phyloP scores from a whole-genome alignment of 2,329 filamentous ascomycete species.

The Esteya vermicola region DNA sequence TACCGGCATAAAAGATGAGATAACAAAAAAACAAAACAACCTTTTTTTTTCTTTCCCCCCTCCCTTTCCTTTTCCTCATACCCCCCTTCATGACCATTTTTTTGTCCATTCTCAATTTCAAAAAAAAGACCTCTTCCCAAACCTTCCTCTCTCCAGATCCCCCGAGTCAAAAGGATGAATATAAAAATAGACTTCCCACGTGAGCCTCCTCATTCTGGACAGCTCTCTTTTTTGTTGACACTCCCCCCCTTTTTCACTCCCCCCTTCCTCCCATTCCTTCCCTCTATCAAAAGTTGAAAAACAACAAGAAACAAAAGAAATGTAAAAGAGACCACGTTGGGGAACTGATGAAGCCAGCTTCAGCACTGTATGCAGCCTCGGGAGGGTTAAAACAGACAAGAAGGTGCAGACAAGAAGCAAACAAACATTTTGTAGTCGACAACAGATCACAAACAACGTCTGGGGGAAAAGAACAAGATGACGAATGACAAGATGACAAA shows the following conservation, averaged over 20 bases:
- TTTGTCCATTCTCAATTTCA: too few relatives aligned
- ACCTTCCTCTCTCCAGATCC: not conserved
- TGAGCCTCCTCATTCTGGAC: too few relatives aligned
- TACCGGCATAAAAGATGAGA: too few relatives aligned
- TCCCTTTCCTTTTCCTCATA: not conserved
- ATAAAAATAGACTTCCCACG: too few relatives aligned
- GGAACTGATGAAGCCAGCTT: constrained; percentile 1
- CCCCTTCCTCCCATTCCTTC: not conserved
- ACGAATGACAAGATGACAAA: not conserved
- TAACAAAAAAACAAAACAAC: not conserved
- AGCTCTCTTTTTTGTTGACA: not conserved
- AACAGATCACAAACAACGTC: too few relatives aligned
- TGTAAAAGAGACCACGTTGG: not conserved
- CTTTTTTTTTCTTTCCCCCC: not conserved
- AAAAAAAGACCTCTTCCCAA: too few relatives aligned
- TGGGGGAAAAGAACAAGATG: not conserved
- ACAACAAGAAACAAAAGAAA: not conserved
- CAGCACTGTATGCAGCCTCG: not conserved
- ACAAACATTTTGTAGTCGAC: not conserved
- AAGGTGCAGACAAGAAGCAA: not conserved
- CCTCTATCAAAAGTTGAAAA: not conserved
- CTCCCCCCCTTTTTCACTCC: too few relatives aligned
- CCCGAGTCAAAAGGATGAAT: too few relatives aligned
- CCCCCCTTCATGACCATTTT: too few relatives aligned
- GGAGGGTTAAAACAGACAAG: not conserved